A percentile compares a stretch with the other conserved stretches of the same genome.
phyloP scores from a whole-genome alignment of 2,329 filamentous ascomycete genomes.

The Chrysoporthe puriensis region DNA sequence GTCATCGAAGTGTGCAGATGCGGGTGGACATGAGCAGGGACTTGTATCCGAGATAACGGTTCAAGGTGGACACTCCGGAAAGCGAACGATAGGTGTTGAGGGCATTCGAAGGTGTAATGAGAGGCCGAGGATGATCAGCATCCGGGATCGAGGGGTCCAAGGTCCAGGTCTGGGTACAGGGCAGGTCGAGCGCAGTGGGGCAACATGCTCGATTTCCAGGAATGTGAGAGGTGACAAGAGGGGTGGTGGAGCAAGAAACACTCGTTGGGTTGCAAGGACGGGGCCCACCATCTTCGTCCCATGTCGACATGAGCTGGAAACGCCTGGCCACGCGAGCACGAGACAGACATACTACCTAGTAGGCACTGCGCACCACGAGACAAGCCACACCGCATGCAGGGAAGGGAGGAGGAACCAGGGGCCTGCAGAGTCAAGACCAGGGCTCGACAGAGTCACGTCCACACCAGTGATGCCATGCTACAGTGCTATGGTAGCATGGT shows the following conservation, averaged over 20 bases:
- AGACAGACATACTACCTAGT: too few relatives aligned
- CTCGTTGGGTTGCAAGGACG: slow-evolving; percentile 7
- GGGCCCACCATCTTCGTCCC: slow-evolving; percentile 6
- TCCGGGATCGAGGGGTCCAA: slow-evolving; percentile 8
- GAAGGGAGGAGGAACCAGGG: neutral
- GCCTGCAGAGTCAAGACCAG: too few relatives aligned
- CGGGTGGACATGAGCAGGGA: slow-evolving; percentile 5
- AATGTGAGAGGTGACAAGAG: slow-evolving; percentile 8
- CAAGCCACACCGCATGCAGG: slow-evolving; percentile 5
- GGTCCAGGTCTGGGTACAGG: slow-evolving; percentile 2
- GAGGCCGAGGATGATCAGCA: slow-evolving; percentile 6
- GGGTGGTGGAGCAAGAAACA: neutral
- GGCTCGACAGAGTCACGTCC: too few relatives aligned
- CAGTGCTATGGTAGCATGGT: too few relatives aligned
- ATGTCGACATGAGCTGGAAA: slow-evolving; percentile 9
- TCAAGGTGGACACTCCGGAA: slow-evolving; percentile 1
- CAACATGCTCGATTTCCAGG: neutral
- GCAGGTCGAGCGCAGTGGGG: slow-evolving; percentile 14
- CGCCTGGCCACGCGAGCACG: neutral
- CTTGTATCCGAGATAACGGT: slow-evolving; percentile 8
- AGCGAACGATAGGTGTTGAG: slow-evolving; percentile 12
- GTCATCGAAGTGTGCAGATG: slow-evolving; percentile 7
- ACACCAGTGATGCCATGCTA: too few relatives aligned
- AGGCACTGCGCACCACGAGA: neutral
- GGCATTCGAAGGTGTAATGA: slow-evolving; percentile 11